Base-by-base conservation (phyloP, 1,139 yeast species). In the Trichomonascaceae sp. region DNA sequence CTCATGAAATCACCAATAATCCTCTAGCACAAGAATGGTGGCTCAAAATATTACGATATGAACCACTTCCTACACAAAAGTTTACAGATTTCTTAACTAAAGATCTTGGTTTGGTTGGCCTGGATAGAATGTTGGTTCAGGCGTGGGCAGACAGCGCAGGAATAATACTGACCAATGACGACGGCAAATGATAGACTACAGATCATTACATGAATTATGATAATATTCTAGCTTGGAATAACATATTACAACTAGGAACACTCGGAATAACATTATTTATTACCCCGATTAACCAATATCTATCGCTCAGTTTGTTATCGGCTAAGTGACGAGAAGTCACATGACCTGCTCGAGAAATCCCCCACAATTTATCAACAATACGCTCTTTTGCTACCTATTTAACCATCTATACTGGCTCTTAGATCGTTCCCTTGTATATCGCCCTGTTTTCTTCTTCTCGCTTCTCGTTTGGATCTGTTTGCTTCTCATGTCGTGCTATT, bases 101-200 rank as follows among this genome's bases (percentile, higher is more conserved):
- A 1, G 53, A 47, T 15, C 45, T 61, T 17, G 48, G 43, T 12
- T 55, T 60, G 50, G 50, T 44, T 45, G 53, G 55, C n/a, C 49
- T 62, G 10, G 59, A 58, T 30, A 27, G 49, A 4, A 47, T 54
- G 17, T 51, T 59, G 38, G 53, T 62, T 12, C 57, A 60, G 18
- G 57, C 48, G 22, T 62, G 65, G 65, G 61, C 63, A 45, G 65
- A 62, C 50, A 27, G 43, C 15, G 52, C 55, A 12, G 65, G 65
- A 2, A 57, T 62, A 8, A 50, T 60, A 9, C 53, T 57, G 48
- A 47, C 47, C 2, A 47, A 51, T 20, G 47, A 49, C n/a, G 30
- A 17, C 19, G 18, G n/a, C 10, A 30, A 43, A 22, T 5, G 18
- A 5, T 6, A 4, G n/a, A 3, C 4, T 12, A 41, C 7, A 5